Evolutionary conservation across 257 asterid species (phyloP).

Genomic region (Solanum sitiens): DNA sequence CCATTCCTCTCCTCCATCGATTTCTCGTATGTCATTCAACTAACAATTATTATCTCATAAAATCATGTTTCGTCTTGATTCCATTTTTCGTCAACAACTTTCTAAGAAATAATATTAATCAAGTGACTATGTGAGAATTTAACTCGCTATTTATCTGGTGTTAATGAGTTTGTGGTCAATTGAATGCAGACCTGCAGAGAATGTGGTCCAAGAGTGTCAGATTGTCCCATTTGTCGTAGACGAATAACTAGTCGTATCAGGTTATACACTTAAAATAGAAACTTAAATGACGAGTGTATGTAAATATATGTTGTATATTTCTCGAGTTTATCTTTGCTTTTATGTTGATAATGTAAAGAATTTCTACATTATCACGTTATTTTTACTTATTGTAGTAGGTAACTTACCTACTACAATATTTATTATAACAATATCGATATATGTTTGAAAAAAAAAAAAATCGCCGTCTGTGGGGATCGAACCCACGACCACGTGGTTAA

Average conservation of each 20-base stretch:
- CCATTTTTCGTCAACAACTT: neutral
- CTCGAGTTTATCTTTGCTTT: neutral
- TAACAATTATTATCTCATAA: neutral
- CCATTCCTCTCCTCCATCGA: neutral
- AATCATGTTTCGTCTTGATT: neutral
- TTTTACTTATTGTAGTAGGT: neutral
- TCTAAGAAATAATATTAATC: neutral
- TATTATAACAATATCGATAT: no score
- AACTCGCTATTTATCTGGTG: neutral
- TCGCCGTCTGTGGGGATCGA: neutral
- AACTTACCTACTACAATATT: neutral
- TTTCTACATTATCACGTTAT: neutral
- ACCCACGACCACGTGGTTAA: conserved; percentile 50
- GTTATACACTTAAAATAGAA: conserved; percentile 23
- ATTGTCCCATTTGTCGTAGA: conserved; percentile 68
- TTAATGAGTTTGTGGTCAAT: neutral
- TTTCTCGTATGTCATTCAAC: neutral
- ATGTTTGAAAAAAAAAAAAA: no score
- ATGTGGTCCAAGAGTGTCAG: conserved; percentile 51
- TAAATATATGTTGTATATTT: neutral
- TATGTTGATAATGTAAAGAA: neutral
- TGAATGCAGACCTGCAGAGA: conserved; percentile 66
- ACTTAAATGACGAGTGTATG: no score
- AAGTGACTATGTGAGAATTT: neutral
- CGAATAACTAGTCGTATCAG: conserved; percentile 60